Conservation (phyloP, 2,329 filamentous ascomycete genomes). For the Exophiala sideris region DNA sequence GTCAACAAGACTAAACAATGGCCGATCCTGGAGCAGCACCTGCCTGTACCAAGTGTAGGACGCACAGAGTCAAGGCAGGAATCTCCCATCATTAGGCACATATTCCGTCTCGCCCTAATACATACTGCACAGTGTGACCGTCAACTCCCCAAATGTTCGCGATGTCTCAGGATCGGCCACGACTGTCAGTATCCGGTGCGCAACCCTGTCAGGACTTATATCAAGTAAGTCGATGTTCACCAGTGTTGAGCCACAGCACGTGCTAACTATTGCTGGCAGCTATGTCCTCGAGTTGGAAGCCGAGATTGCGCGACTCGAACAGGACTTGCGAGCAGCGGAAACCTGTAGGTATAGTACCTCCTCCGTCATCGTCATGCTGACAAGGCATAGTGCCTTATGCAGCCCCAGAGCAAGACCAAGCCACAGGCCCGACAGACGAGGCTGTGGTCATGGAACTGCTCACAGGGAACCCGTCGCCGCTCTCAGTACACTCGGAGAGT, state of each 20-base stretch:
- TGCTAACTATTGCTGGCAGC: background rate
- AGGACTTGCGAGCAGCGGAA: background rate
- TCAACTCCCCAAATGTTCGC: background rate
- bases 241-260: background rate
- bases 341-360: background rate
- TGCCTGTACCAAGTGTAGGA: background rate
- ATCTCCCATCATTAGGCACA: background rate
- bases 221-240: background rate
- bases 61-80: background rate
- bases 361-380: background rate
- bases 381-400: background rate
- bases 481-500: background rate
- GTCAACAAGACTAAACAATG: background rate
- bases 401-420: background rate
- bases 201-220: background rate
- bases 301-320: background rate
- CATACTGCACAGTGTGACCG: background rate
- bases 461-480: background rate
- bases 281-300: background rate
- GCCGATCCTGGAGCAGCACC: background rate
- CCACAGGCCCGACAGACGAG: background rate
- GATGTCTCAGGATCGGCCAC: background rate
- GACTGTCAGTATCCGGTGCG: background rate
- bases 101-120: background rate
- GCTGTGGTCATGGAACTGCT: background rate